Evolutionary conservation across 306 rosid genomes (phyloP).

Genomic region (Vigna angularis): DNA sequence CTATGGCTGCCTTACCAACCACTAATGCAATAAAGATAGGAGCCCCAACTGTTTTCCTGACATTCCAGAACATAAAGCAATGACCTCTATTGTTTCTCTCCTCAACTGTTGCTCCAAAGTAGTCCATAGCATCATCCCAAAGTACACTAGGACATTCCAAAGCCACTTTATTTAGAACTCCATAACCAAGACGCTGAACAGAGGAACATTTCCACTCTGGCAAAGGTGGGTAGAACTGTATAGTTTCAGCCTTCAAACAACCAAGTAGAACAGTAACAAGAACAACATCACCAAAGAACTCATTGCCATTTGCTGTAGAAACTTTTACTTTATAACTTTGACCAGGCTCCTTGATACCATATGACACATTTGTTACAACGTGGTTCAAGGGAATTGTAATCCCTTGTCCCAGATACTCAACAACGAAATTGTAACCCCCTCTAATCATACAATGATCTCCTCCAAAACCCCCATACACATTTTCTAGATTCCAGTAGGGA

Average conservation of each 20-base stretch:
- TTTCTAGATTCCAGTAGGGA: too few relatives aligned
- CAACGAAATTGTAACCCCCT: too few relatives aligned
- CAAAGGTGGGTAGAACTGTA: slow-evolving; percentile 87
- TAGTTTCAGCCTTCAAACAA: slow-evolving; percentile 91
- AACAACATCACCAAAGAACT: slow-evolving; percentile 86
- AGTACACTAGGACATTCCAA: slow-evolving; percentile 91
- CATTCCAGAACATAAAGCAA: slow-evolving; percentile 99
- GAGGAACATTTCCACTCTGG: slow-evolving; percentile 93
- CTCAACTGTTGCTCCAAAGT: slow-evolving; percentile 97
- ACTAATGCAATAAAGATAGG: slow-evolving; percentile 95
- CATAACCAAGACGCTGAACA: slow-evolving; percentile 91
- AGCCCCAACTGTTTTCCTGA: slow-evolving; percentile 93
- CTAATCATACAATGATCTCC: too few relatives aligned
- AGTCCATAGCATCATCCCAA: slow-evolving; percentile 98
- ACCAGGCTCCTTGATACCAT: slow-evolving; percentile 59
- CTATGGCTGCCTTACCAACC: slow-evolving; percentile 98
- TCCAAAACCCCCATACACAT: too few relatives aligned
- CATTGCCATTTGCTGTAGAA: slow-evolving; percentile 75
- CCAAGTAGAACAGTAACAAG: slow-evolving; percentile 95
- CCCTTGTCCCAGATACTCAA: too few relatives aligned
- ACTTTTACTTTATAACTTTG: slow-evolving; percentile 68
- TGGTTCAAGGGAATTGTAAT: too few relatives aligned
- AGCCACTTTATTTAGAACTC: slow-evolving; percentile 92
- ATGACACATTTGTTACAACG: slow-evolving; percentile 25
- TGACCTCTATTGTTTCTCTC: slow-evolving; percentile 87